Conservation (phyloP, 345 rosid genomes). For the Eutrema yunnanense region DNA sequence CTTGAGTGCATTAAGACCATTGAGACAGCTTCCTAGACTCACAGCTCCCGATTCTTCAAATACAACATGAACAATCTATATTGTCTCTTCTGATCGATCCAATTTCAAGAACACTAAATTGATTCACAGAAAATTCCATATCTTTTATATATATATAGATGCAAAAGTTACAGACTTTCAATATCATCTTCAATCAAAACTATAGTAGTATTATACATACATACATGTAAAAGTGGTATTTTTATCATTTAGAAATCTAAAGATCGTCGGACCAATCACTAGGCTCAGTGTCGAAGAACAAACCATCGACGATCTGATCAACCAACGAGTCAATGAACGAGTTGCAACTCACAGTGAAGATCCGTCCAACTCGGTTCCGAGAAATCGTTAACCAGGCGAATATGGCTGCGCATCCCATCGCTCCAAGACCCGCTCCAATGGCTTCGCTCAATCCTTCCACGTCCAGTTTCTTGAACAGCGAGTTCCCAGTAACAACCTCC, state of each 20-base stretch:
- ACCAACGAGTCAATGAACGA: slow-evolving; percentile 76
- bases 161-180: slow-evolving; percentile 18
- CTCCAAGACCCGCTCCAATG: slow-evolving; percentile 59
- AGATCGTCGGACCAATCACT: slow-evolving; percentile 63
- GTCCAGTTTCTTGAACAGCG: slow-evolving; percentile 74
- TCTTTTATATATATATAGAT: background rate
- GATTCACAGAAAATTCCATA: background rate
- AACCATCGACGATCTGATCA: slow-evolving; percentile 84
- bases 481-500: slow-evolving; percentile 77
- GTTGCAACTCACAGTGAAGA: slow-evolving; percentile 67
- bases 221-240: no score
- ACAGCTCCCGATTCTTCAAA: background rate
- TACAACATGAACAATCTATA: background rate
- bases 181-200: slow-evolving; percentile 16
- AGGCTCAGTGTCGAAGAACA: slow-evolving; percentile 62
- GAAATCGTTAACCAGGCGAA: slow-evolving; percentile 85
- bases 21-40: slow-evolving; percentile 54
- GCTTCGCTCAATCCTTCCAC: slow-evolving; percentile 66
- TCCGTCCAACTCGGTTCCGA: slow-evolving; percentile 59
- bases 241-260: no score
- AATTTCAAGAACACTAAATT: background rate
- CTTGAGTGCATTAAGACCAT: slow-evolving; percentile 75
- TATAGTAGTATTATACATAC: background rate
- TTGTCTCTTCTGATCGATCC: background rate
- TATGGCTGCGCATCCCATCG: slow-evolving; percentile 54